Percentiles rank a stretch among this genome's conserved stretches.
These are phyloP conservation scores for Westerdykella ornata DNA, from an alignment of 2,329 filamentous ascomycete genomes.

Conservation along the genomic window DNA sequence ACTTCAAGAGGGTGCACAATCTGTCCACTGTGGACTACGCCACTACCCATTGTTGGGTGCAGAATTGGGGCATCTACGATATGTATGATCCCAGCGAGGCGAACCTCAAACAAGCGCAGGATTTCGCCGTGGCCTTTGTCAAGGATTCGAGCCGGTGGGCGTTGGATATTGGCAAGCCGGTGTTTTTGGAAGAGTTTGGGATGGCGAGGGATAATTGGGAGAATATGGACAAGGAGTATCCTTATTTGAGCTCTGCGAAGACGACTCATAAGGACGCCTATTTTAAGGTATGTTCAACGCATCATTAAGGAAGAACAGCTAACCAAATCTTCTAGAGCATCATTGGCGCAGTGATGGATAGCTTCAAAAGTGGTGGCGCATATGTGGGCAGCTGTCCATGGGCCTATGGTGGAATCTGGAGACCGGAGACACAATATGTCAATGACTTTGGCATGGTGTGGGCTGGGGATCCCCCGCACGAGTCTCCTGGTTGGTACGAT, in stretches of 20 bases:
- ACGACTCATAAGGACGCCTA: slow-evolving; percentile 37
- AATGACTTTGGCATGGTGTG: slow-evolving; percentile 39
- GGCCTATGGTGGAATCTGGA: slow-evolving; percentile 38
- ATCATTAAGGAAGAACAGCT: background rate
- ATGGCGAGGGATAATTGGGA: slow-evolving; percentile 40
- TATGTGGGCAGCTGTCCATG: slow-evolving; percentile 37
- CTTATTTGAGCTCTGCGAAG: slow-evolving; percentile 30
- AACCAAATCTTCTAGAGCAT: slow-evolving; percentile 19
- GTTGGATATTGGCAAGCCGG: slow-evolving; percentile 33
- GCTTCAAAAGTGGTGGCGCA: slow-evolving; percentile 30
- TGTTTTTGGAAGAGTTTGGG: slow-evolving; percentile 38
- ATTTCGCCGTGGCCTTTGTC: slow-evolving; percentile 33
- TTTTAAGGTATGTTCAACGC: slow-evolving; percentile 19
- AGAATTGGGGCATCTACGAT: slow-evolving; percentile 38
- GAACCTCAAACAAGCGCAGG: slow-evolving; percentile 30
- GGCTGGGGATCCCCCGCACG: slow-evolving; percentile 39
- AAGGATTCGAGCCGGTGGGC: slow-evolving; percentile 32
- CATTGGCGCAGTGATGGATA: slow-evolving; percentile 32
- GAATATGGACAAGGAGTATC: slow-evolving; percentile 33
- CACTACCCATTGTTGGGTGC: slow-evolving; percentile 38
- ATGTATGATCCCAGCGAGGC: slow-evolving; percentile 32
- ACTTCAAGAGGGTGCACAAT: slow-evolving; percentile 36
- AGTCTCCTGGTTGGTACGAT: slow-evolving; percentile 38
- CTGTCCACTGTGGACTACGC: slow-evolving; percentile 35
- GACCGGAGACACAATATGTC: slow-evolving; percentile 34